Base-by-base conservation (phyloP, 768 basidiomycete species). In the Termitomyces bulborhizus region DNA sequence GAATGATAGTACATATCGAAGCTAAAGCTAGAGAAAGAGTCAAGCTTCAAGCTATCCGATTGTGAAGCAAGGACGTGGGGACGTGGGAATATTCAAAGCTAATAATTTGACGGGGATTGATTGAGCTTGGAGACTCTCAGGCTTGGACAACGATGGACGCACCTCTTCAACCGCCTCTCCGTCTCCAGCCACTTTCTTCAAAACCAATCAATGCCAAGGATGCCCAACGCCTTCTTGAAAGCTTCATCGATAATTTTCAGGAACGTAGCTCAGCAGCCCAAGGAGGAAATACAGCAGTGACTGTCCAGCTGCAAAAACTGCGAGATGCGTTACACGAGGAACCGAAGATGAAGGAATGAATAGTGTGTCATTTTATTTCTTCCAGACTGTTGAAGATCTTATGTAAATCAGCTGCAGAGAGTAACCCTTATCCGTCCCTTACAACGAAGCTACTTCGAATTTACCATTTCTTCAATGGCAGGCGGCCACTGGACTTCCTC, bases 301-400 rank as follows among this genome's bases (percentile, higher is more conserved):
- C 76, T 0, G 81, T 82, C 4, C 83, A 84, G 62, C 70, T 85
- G 21, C 76, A 80, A 63, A 85, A 85, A 64, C 67, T 85, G 48
- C 71, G 71, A 44, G 71, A 73, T 50, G 81, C 83, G 4, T 63
- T 84, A 56, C 73, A 74, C 49, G 79, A 82, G 57, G 76, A 83
- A 60, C 68, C 76, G 29, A 71, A 73, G 54, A 54, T 56, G 47
- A 71, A 66, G 57, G 64, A 64, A 3, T 51, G 44, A 45, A 4
- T 18, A 36, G 41, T 31, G 15, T 32, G 51, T 26, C 13, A 32
- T n/a, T 13, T 36, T 2, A 27, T 53, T 24, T 44, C 15, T 34
- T 26, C 15, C 12, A 8, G n/a, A 39, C 6, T 50, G 26, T 27
- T 39, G 11, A 40, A 50, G 9, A 39, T 39, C 26, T 27, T 11